phyloP scores from a whole-genome alignment of 768 basidiomycete species.

The Chlorophyllum brunneum region DNA sequence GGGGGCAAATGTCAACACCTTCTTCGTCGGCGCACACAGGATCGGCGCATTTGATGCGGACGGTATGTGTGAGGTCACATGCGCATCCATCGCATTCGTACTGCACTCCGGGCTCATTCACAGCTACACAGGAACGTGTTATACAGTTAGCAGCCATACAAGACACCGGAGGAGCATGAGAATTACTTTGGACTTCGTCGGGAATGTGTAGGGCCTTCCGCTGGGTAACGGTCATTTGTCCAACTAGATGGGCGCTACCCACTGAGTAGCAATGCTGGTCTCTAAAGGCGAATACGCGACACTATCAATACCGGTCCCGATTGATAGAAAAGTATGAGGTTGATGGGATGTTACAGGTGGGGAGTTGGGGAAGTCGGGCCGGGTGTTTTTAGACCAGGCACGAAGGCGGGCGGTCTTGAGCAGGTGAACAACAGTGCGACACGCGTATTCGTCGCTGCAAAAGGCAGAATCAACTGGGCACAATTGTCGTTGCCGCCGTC shows the following conservation, averaged over 20 bases:
- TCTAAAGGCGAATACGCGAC: neutral
- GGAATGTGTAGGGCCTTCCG: constrained; percentile 61
- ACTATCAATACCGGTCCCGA: neutral
- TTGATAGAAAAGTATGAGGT: constrained; percentile 12
- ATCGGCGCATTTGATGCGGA: constrained; percentile 95
- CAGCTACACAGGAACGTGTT: constrained; percentile 37
- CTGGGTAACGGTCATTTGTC: constrained; percentile 60
- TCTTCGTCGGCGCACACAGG: constrained; percentile 55
- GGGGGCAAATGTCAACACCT: constrained; percentile 90
- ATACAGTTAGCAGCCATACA: constrained; percentile 16
- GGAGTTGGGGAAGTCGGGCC: constrained; percentile 4
- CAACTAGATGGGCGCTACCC: neutral
- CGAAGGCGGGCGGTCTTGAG: neutral
- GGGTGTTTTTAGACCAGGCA: neutral
- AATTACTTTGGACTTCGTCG: constrained; percentile 63
- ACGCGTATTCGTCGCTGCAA: neutral
- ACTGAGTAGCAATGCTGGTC: neutral
- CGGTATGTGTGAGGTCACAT: constrained; percentile 91
- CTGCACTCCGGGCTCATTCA: constrained; percentile 79
- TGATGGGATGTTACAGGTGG: constrained; percentile 11
- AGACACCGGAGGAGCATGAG: constrained; percentile 16
- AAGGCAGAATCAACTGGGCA: neutral
- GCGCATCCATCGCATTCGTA: constrained; percentile 82
- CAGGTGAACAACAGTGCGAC: neutral
- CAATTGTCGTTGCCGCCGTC: constrained; percentile 5